Percentiles rank a stretch among this genome's conserved stretches.
These are phyloP conservation scores for Saccharomycopsis sp. DNA, from an alignment of 805 yeast species.

Conservation along the genomic window DNA sequence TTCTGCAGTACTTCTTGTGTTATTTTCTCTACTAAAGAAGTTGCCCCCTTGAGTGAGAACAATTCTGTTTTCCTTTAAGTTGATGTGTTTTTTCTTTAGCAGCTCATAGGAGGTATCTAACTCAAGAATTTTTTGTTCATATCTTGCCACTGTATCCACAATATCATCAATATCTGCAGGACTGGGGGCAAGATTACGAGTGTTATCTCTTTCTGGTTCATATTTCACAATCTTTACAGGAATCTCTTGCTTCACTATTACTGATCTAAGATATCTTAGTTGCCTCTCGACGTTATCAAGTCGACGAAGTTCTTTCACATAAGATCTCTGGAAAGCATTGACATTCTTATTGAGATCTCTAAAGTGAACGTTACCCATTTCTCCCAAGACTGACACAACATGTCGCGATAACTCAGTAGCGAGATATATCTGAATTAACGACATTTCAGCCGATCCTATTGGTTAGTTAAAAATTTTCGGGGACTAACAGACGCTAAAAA, in stretches of 20 bases:
- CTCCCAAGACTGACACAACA: slow-evolving; percentile 79
- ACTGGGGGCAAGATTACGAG: slow-evolving; percentile 31
- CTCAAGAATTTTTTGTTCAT: slow-evolving; percentile 70
- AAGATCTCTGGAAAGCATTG: slow-evolving; percentile 81
- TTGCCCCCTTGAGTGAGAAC: slow-evolving; percentile 45
- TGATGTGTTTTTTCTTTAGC: slow-evolving; percentile 55
- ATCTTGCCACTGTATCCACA: slow-evolving; percentile 49
- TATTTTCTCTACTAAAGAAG: slow-evolving; percentile 37
- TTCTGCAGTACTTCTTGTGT: slow-evolving; percentile 19
- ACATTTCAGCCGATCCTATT: slow-evolving; percentile 89
- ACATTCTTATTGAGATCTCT: slow-evolving; percentile 79
- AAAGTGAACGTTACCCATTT: slow-evolving; percentile 79
- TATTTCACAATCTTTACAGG: slow-evolving; percentile 26
- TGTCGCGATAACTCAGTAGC: slow-evolving; percentile 88
- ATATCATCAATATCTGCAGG: slow-evolving; percentile 69
- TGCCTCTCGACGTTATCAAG: slow-evolving; percentile 89
- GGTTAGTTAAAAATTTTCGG: neutral
- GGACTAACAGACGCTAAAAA: neutral
- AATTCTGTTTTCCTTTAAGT: slow-evolving; percentile 63
- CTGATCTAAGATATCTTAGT: slow-evolving; percentile 45
- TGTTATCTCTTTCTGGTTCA: slow-evolving; percentile 33
- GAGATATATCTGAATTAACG: slow-evolving; percentile 82
- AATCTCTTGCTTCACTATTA: slow-evolving; percentile 45
- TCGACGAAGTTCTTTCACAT: slow-evolving; percentile 78
- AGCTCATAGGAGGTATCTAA: slow-evolving; percentile 63